Percentiles rank a stretch among this genome's conserved stretches.
Conservation (phyloP, 2,329 filamentous ascomycete genomes). For the Sordariomycetes sp. region DNA sequence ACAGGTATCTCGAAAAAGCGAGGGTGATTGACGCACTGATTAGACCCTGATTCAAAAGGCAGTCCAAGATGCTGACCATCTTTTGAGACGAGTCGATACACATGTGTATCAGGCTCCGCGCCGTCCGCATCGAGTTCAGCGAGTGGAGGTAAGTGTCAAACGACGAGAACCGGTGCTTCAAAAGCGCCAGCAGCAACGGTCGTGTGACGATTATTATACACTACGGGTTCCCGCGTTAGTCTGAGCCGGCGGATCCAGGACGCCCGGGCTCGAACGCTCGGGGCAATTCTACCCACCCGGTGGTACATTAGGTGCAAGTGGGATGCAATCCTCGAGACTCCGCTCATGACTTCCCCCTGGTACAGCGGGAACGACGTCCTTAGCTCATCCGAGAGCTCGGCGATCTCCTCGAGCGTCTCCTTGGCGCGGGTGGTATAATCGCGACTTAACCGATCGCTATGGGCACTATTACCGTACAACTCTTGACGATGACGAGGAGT, state of each 20-base stretch:
- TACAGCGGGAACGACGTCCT: slow-evolving; percentile 15
- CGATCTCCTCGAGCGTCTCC: slow-evolving; percentile 14
- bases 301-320: slow-evolving; percentile 19
- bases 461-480: not conserved
- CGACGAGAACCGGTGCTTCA: slow-evolving; percentile 17
- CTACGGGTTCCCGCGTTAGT: slow-evolving; percentile 6
- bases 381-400: slow-evolving; percentile 15
- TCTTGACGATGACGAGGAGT: not conserved
- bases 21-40: slow-evolving; percentile 21
- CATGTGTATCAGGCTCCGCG: slow-evolving; percentile 19
- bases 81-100: slow-evolving; percentile 19
- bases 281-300: slow-evolving; percentile 16
- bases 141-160: slow-evolving; percentile 10
- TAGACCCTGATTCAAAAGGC: slow-evolving; percentile 28
- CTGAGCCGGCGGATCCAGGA: not conserved
- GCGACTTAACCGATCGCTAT: not conserved
- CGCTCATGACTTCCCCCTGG: slow-evolving; percentile 16
- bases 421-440: slow-evolving; percentile 18
- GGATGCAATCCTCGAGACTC: slow-evolving; percentile 16
- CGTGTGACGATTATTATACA: slow-evolving; percentile 19
- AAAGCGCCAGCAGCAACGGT: slow-evolving; percentile 16
- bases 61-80: slow-evolving; percentile 23
- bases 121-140: slow-evolving; percentile 23
- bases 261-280: too few species aligned
- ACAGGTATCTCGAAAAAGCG: too few species aligned